These are phyloP conservation scores for Kwoniella pini DNA, from an alignment of 768 basidiomycete species.

Conservation along the genomic window DNA sequence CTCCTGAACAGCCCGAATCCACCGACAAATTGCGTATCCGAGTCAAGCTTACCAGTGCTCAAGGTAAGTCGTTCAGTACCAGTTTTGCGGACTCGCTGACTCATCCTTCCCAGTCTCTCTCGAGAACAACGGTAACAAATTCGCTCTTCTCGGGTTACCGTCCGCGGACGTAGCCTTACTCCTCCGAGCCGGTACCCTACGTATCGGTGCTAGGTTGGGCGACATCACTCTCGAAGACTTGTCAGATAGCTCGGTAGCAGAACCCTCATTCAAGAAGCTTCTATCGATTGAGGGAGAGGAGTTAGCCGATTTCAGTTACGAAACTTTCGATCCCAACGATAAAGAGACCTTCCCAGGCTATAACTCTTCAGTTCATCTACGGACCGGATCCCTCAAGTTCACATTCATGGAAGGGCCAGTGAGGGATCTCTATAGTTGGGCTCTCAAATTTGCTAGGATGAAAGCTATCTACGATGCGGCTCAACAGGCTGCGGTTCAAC, in stretches of 20 bases:
- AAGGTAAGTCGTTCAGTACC: slow-evolving; percentile 60
- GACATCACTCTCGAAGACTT: slow-evolving; percentile 75
- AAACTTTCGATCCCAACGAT: slow-evolving; percentile 76
- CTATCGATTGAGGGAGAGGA: slow-evolving; percentile 92
- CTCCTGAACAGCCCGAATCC: slow-evolving; percentile 12
- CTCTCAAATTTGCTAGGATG: slow-evolving; percentile 80
- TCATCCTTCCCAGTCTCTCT: slow-evolving; percentile 64
- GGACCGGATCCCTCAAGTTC: slow-evolving; percentile 84
- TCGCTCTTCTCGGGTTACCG: slow-evolving; percentile 85
- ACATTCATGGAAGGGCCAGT: slow-evolving; percentile 88
- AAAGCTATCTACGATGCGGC: slow-evolving; percentile 95
- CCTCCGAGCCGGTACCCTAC: slow-evolving; percentile 70
- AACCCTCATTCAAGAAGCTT: slow-evolving; percentile 75
- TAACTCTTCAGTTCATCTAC: slow-evolving; percentile 77
- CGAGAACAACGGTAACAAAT: slow-evolving; percentile 66
- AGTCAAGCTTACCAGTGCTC: slow-evolving; percentile 79
- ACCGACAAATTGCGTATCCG: slow-evolving; percentile 72
- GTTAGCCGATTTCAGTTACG: slow-evolving; percentile 89
- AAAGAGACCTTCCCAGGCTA: slow-evolving; percentile 70
- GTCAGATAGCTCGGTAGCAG: slow-evolving; percentile 56
- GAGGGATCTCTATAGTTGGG: slow-evolving; percentile 79
- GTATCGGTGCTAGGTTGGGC: slow-evolving; percentile 77
- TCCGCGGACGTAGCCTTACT: slow-evolving; percentile 83
- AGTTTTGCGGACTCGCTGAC: slow-evolving; percentile 19
- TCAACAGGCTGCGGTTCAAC: slow-evolving; percentile 85